Evolutionary conservation across 2,329 filamentous ascomycete genomes (phyloP).

Genomic region (Conoideocrella luteorostrata): DNA sequence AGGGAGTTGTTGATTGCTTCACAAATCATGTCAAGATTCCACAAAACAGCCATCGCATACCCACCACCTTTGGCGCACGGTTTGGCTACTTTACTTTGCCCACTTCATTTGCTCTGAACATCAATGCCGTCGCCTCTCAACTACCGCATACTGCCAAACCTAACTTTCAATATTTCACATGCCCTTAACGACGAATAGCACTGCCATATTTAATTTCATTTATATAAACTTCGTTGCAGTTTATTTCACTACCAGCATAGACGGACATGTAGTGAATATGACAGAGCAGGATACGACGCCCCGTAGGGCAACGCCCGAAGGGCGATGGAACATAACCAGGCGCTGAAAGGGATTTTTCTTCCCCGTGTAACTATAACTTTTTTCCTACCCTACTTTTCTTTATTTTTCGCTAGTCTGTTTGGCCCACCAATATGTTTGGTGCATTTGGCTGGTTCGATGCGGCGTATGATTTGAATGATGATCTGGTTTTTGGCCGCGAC

Average conservation of each 20-base stretch:
- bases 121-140: no score
- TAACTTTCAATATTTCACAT: no score
- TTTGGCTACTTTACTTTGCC: neutral
- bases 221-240: conserved; percentile 6
- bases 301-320: conserved; percentile 1
- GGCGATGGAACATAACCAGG: conserved; percentile 7
- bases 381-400: conserved; percentile 7
- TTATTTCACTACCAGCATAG: conserved; percentile 5
- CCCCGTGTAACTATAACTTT: no score
- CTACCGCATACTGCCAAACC: no score
- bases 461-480: no score
- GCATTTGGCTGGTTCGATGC: neutral
- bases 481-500: no score
- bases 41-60: no score
- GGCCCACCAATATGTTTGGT: neutral
- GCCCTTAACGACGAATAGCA: neutral
- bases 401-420: conserved; percentile 1
- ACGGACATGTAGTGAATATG: conserved; percentile 5
- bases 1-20: no score
- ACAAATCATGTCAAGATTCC: no score
- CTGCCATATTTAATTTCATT: neutral
- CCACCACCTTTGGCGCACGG: no score
- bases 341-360: conserved; percentile 10
- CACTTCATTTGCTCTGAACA: neutral
- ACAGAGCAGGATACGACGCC: conserved; percentile 9